These are phyloP conservation scores for Trichoderma atrobrunneum DNA, from an alignment of 2,329 filamentous ascomycete species.

Conservation along the genomic window DNA sequence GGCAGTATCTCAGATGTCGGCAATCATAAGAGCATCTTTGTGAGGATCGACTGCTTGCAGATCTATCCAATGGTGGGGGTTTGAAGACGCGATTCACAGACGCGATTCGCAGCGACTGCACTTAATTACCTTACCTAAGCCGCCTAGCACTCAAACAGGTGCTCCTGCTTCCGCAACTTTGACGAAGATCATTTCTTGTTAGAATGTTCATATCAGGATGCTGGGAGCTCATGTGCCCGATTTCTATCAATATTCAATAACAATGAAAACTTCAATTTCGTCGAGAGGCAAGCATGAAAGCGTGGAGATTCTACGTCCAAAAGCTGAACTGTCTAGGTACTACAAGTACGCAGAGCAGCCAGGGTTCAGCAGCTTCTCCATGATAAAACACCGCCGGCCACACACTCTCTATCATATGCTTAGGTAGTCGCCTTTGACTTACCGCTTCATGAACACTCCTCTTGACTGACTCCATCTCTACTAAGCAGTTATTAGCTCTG, in stretches of 20 bases:
- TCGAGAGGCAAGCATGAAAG: neutral
- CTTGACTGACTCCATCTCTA: neutral
- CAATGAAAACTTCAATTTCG: neutral
- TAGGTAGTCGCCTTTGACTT: neutral
- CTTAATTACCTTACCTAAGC: neutral
- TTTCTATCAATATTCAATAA: neutral
- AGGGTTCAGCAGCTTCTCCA: neutral
- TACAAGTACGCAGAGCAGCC: neutral
- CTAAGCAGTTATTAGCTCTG: neutral
- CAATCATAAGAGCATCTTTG: neutral
- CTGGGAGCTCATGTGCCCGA: neutral
- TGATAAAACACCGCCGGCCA: neutral
- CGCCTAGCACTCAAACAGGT: neutral
- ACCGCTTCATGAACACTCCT: neutral
- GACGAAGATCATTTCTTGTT: neutral
- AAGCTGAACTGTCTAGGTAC: neutral
- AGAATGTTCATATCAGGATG: neutral
- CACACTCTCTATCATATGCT: neutral
- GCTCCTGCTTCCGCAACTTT: neutral
- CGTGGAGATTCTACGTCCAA: neutral
- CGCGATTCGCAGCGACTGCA: neutral
- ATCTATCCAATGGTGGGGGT: slow-evolving; percentile 2
- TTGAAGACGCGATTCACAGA: slow-evolving; percentile 7
- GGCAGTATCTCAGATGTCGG: neutral
- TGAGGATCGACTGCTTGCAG: neutral